These are phyloP conservation scores for Leccinum uliginosum DNA, from an alignment of 768 basidiomycete species.

Conservation along the genomic window DNA sequence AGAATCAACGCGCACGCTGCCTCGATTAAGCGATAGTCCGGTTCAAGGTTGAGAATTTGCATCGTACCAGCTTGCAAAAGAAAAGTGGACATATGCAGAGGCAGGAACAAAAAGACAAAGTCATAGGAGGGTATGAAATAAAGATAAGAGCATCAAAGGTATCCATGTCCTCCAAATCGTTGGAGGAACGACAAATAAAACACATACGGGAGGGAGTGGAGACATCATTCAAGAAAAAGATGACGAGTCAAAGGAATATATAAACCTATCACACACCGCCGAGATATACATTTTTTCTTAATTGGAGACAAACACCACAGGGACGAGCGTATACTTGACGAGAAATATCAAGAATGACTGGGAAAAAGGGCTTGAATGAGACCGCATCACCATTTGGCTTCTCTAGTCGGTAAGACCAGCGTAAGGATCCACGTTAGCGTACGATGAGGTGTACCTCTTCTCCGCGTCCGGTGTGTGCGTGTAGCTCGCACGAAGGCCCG, in stretches of 20 bases:
- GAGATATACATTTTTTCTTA: slow-evolving; percentile 15
- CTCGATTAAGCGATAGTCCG: background rate
- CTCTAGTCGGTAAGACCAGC: slow-evolving; percentile 15
- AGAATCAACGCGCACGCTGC: background rate
- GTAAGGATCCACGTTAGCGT: slow-evolving; percentile 26
- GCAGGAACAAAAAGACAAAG: background rate
- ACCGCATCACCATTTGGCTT: background rate
- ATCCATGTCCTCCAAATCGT: slow-evolving; percentile 16
- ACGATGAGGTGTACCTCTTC: slow-evolving; percentile 25
- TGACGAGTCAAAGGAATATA: background rate
- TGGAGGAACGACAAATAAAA: background rate
- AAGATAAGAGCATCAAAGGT: slow-evolving; percentile 14
- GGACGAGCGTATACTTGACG: background rate
- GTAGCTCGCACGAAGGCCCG: slow-evolving; percentile 3
- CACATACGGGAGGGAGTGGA: slow-evolving; percentile 1
- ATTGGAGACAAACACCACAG: background rate
- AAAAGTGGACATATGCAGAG: background rate
- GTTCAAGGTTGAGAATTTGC: background rate
- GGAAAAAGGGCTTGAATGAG: background rate
- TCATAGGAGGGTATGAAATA: slow-evolving; percentile 17
- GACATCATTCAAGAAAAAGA: slow-evolving; percentile 3
- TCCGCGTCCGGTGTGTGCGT: slow-evolving; percentile 10
- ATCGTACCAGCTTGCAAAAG: background rate
- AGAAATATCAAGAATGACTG: background rate
- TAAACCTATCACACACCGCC: slow-evolving; percentile 9